Conservation (phyloP, 768 basidiomycete species). For the Lentinula aciculospora region DNA sequence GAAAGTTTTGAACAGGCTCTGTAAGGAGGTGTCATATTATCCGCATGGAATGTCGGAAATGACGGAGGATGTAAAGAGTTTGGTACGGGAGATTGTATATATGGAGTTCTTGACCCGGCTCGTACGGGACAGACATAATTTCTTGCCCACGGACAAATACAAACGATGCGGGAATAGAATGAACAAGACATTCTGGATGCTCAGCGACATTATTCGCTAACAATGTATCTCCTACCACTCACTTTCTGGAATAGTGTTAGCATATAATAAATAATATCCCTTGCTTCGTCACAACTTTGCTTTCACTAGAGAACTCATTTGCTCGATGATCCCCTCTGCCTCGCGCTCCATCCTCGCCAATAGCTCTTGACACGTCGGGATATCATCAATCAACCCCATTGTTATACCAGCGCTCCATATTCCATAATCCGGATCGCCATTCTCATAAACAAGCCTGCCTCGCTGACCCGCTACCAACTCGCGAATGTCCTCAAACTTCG, state of each 20-base stretch:
- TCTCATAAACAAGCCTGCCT: conserved; percentile 72
- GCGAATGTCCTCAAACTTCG: conserved; percentile 80
- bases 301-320: conserved; percentile 32
- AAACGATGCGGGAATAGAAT: too few species aligned
- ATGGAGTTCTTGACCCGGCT: too few species aligned
- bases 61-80: too few species aligned
- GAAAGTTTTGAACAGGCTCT: too few species aligned
- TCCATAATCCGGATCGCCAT: conserved; percentile 81
- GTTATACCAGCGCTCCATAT: conserved; percentile 74
- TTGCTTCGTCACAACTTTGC: conserved; percentile 41
- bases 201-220: too few species aligned
- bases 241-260: background rate
- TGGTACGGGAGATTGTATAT: too few species aligned
- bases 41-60: too few species aligned
- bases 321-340: conserved; percentile 59
- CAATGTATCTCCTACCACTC: too few species aligned
- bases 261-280: background rate
- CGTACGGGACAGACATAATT: too few species aligned
- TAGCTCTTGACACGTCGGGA: conserved; percentile 75
- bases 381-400: conserved; percentile 74
- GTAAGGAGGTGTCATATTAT: too few species aligned
- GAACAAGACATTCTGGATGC: too few species aligned
- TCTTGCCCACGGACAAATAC: too few species aligned
- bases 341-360: conserved; percentile 67
- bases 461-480: conserved; percentile 71